Conservation (phyloP, 176 grass and related monocot genomes). For the Pontederia paniculata region DNA sequence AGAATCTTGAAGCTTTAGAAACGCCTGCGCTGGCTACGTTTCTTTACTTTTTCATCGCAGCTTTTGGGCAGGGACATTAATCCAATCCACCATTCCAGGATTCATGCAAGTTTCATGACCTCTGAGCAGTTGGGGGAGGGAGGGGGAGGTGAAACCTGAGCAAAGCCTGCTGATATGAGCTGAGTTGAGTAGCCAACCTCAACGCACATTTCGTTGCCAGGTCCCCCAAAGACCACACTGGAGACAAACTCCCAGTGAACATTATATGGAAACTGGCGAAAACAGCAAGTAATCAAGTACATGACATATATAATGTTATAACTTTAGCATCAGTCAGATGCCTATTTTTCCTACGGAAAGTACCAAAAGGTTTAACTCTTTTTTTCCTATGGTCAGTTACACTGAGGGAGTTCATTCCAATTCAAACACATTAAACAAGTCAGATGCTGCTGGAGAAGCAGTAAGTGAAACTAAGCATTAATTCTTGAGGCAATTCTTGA, state of each 20-base stretch:
- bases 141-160: not conserved
- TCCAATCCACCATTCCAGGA: not conserved
- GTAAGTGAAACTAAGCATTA: not conserved
- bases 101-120: slow-evolving; percentile 7
- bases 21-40: not conserved
- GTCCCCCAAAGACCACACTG: not conserved
- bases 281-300: too few relatives aligned
- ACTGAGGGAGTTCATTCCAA: not conserved
- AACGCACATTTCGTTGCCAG: not conserved
- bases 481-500: not conserved
- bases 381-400: not conserved
- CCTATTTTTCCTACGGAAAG: too few relatives aligned
- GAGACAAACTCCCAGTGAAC: not conserved
- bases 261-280: too few relatives aligned
- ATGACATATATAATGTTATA: too few relatives aligned
- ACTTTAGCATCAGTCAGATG: too few relatives aligned
- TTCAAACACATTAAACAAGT: not conserved
- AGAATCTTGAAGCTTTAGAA: not conserved
- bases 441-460: not conserved
- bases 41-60: not conserved
- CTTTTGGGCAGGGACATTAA: too few relatives aligned
- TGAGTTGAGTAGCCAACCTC: not conserved
- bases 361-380: too few relatives aligned
- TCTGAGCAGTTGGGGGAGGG: not conserved
- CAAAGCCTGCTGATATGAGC: not conserved